phyloP scores from a whole-genome alignment of 2,329 filamentous ascomycete species.

The Aureobasidium sp. region DNA sequence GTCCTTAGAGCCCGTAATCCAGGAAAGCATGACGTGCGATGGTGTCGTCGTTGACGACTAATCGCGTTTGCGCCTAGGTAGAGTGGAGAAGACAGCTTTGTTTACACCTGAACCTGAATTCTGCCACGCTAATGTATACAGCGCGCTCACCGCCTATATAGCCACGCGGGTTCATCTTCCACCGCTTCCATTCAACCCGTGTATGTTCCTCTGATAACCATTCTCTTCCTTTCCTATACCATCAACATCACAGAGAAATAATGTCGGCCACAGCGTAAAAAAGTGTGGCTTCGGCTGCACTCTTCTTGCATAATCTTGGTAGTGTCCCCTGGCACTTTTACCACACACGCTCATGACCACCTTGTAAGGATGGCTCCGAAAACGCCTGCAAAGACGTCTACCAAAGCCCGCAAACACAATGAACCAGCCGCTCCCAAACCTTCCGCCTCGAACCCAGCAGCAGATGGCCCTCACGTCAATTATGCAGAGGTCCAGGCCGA shows the following conservation, averaged over 20 bases:
- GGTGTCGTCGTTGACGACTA: not conserved
- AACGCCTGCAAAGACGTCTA: conserved; percentile 33
- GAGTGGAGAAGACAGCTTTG: not conserved
- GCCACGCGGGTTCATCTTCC: not conserved
- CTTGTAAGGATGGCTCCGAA: conserved; percentile 40
- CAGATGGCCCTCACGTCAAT: conserved; percentile 38
- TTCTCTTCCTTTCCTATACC: not conserved
- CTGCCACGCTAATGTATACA: not conserved
- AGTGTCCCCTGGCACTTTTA: conserved; percentile 9
- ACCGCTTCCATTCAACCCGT: not conserved
- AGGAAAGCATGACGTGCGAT: conserved; percentile 16
- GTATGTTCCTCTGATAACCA: conserved; percentile 7
- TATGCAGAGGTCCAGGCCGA: conserved; percentile 82
- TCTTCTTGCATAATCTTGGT: conserved; percentile 21
- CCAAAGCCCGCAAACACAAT: conserved; percentile 20
- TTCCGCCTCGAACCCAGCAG: not conserved
- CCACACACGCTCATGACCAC: conserved; percentile 14
- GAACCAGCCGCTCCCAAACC: conserved; percentile 18
- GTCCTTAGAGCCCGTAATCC: conserved; percentile 14
- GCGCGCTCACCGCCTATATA: not conserved
- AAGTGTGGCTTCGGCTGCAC: conserved; percentile 41
- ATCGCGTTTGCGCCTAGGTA: not conserved
- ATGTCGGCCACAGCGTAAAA: conserved; percentile 31
- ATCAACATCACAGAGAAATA: not conserved
- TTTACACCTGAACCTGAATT: not conserved